Conservation (phyloP, 176 grass and related monocot genomes). For the Musa troglodytarum region DNA sequence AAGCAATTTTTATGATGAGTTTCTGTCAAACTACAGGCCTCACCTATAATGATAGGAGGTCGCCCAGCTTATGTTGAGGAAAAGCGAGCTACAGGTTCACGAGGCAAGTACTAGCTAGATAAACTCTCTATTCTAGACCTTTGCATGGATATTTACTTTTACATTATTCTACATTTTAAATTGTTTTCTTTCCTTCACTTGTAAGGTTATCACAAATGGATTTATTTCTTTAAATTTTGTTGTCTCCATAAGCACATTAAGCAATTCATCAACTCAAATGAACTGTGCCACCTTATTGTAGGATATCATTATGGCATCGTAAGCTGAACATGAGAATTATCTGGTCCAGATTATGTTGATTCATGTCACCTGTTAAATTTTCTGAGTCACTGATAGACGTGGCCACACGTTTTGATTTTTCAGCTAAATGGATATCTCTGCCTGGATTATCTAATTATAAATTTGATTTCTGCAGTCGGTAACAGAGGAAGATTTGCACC, state of each 20-base stretch:
- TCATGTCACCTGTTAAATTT: not conserved
- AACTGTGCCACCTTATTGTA: not conserved
- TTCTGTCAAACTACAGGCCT: constrained; percentile 44
- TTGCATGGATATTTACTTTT: not conserved
- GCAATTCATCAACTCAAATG: not conserved
- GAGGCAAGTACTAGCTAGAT: constrained; percentile 32
- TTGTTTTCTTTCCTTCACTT: not conserved
- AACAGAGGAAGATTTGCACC: constrained; percentile 12
- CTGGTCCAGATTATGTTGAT: too few relatives aligned
- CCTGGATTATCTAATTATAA: not conserved
- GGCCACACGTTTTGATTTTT: not conserved
- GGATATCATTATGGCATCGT: too few relatives aligned
- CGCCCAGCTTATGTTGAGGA: constrained; percentile 61
- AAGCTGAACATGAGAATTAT: too few relatives aligned
- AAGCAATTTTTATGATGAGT: not conserved
- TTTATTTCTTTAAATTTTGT: not conserved
- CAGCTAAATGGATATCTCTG: not conserved
- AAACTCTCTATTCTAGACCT: not conserved
- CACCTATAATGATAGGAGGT: constrained; percentile 67
- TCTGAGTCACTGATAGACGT: not conserved
- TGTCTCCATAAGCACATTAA: not conserved
- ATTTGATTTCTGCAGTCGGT: constrained; percentile 37
- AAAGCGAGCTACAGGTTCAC: constrained; percentile 64
- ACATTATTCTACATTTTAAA: not conserved
- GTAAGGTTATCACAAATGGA: not conserved